A percentile compares a stretch with the other conserved stretches of the same genome.
Evolutionary conservation across 129 eudicot species (phyloP).

Genomic region (Centaurea solstitialis): DNA sequence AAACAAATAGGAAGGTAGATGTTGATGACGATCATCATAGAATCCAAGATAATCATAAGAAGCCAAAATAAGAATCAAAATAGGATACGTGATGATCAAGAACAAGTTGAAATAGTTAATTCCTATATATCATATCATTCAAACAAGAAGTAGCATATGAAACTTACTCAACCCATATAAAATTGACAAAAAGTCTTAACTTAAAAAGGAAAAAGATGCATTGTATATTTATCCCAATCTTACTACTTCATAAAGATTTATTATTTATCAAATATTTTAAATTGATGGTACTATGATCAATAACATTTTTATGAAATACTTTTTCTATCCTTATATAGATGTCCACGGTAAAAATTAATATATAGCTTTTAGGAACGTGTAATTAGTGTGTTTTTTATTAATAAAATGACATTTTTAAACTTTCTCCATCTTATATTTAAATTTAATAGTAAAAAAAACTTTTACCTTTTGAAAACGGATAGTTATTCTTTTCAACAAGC

Average conservation of each 20-base stretch:
- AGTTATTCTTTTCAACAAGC: no score
- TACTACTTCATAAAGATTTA: neutral
- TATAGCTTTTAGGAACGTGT: no score
- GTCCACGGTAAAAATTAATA: no score
- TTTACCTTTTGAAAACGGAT: no score
- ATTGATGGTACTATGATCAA: neutral
- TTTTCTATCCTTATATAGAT: neutral
- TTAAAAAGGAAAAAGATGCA: neutral
- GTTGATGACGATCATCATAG: neutral
- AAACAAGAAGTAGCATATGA: neutral
- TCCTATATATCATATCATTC: neutral
- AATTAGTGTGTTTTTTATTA: no score
- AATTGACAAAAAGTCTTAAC: neutral
- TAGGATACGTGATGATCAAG: slow-evolving; percentile 29
- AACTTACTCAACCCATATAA: neutral
- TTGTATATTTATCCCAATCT: neutral
- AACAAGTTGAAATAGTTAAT: slow-evolving; percentile 21
- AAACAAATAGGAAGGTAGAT: slow-evolving; percentile 6
- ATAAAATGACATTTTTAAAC: no score
- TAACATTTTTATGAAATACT: neutral
- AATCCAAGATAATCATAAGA: slow-evolving; percentile 24
- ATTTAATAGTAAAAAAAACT: no score
- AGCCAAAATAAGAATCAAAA: slow-evolving; percentile 30
- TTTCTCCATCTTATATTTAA: no score
- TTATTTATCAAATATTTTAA: neutral